Conservation (phyloP, 2,329 filamentous ascomycete genomes). For the Nannizziopsis arthrosporioides region DNA sequence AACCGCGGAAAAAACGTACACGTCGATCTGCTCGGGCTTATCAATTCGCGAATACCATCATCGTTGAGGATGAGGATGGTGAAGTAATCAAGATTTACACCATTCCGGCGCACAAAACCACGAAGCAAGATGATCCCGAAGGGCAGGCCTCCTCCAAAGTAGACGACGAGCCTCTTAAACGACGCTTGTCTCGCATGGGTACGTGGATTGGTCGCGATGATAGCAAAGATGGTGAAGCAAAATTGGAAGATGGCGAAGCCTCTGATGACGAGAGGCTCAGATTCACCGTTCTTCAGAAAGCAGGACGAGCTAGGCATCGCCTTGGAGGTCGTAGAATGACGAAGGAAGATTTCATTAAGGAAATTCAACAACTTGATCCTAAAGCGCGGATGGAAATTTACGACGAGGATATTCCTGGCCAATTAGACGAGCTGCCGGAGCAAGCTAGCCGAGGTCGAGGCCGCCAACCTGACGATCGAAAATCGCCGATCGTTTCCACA, state of each 20-base stretch:
- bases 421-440: conserved; percentile 21
- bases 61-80: conserved; percentile 57
- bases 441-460: not conserved
- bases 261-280: conserved; percentile 40
- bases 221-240: conserved; percentile 24
- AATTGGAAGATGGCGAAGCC: conserved; percentile 23
- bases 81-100: conserved; percentile 59
- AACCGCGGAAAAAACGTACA: conserved; percentile 26
- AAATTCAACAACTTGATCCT: conserved; percentile 50
- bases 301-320: conserved; percentile 24
- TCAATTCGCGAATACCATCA: conserved; percentile 59
- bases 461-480: not conserved
- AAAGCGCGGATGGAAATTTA: conserved; percentile 43
- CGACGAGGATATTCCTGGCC: conserved; percentile 31
- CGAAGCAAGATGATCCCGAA: conserved; percentile 20
- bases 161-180: conserved; percentile 31
- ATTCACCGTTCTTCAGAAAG: conserved; percentile 46
- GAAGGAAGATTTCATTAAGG: conserved; percentile 53
- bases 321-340: conserved; percentile 49
- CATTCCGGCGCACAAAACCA: conserved; percentile 37
- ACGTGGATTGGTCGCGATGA: conserved; percentile 44
- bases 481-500: not conserved
- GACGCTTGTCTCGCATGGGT: conserved; percentile 48
- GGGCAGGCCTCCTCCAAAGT: conserved; percentile 22
- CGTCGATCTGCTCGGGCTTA: conserved; percentile 52